Conservation (phyloP, 2,329 filamentous ascomycete species). For the Penicillium sp. region DNA sequence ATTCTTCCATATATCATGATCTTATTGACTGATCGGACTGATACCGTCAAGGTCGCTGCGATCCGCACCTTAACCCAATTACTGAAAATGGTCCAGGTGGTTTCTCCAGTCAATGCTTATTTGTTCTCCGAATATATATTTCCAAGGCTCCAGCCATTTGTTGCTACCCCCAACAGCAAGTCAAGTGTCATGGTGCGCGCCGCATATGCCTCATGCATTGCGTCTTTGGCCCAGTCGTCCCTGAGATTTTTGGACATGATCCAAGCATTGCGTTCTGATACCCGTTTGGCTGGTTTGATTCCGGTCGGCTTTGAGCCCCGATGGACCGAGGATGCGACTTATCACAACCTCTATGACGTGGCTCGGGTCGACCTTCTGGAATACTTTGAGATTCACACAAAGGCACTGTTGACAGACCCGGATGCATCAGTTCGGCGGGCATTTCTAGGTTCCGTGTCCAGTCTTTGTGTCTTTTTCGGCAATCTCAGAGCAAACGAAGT, state of each 20-base stretch:
- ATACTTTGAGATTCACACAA: constrained; percentile 83
- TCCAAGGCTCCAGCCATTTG: constrained; percentile 57
- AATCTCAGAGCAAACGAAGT: constrained; percentile 91
- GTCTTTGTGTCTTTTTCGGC: constrained; percentile 92
- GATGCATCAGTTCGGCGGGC: constrained; percentile 84
- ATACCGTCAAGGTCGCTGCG: constrained; percentile 81
- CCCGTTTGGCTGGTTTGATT: constrained; percentile 72
- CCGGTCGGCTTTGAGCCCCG: constrained; percentile 72
- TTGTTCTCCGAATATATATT: constrained; percentile 67
- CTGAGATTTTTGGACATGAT: constrained; percentile 86
- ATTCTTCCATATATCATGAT: constrained; percentile 87
- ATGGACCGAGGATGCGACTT: constrained; percentile 64
- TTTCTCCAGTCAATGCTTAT: constrained; percentile 70
- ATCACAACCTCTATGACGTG: constrained; percentile 82
- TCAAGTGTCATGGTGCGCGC: constrained; percentile 73
- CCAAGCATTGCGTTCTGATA: constrained; percentile 79
- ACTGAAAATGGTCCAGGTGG: constrained; percentile 79
- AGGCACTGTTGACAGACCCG: constrained; percentile 80
- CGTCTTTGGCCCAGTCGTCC: constrained; percentile 81
- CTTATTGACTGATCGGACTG: constrained; percentile 75
- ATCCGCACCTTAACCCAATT: constrained; percentile 86
- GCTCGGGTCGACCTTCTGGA: constrained; percentile 79
- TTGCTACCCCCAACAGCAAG: constrained; percentile 52
- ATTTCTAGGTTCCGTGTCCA: constrained; percentile 86
- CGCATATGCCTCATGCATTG: constrained; percentile 89